Evolutionary conservation across 108 stramenopile genomes (phyloP), one percentile per base, ranked within the genome.

Genomic region (Asterionellopsis glacialis): DNA sequence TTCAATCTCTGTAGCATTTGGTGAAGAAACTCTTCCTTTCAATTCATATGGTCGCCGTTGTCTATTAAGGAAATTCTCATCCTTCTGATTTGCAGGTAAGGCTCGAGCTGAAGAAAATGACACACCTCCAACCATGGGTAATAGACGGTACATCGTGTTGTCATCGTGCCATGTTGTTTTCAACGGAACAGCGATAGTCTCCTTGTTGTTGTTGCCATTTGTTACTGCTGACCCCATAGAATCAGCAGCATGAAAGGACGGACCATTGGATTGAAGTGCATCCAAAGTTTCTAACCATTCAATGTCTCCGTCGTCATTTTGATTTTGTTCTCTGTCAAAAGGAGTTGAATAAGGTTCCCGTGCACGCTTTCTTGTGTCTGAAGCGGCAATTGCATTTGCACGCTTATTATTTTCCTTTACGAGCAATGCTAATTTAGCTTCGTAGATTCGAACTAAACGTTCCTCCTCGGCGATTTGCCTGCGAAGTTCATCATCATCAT

Each of bases 391-490:
- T 4, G 21, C 15, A 10, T 26, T 5, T 26, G 22, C 4, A 1
- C 41, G 9, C 15, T 57, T 7, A 57, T 57, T 16, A 4, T 16
- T 42, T 15, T 5, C 2, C 15, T 19, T 19, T 7, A 2, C 16
- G 3, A 14, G n/a, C 16, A 41, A 42, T 6, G 12, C 40, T 5
- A 57, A 22, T 13, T 57, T 38, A 1, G 56, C 56, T 16, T 38
- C 21, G 26, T 57, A 57, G 2, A 57, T 57, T 57, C 56, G 56
- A 41, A 57, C 39, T 16, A 39, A 16, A 41, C 56, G 56, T 41
- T 57, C 56, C 41, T 57, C 56, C 18, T 57, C 41, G 6, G 23
- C 16, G n/a, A 57, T 57, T 11, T 57, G 33, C 33, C 33, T 33
- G 2, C 7, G 2, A 33, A 33, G 33, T 33, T 33, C 33, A 33